Conservation (phyloP, 441 rosid genomes). For the Jatropha multifida region DNA sequence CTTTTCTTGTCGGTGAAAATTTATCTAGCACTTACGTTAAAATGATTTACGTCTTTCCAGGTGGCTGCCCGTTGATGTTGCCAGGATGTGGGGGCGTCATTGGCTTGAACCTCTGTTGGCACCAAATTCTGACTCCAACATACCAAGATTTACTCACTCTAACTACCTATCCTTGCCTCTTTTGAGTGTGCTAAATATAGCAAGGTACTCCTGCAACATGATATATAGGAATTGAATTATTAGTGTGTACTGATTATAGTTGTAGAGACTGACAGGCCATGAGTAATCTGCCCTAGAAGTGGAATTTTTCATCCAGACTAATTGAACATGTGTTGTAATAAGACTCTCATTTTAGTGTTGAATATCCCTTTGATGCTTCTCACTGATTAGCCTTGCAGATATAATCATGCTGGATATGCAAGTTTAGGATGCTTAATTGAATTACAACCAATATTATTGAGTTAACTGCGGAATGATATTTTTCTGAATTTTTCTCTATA, state of each 20-base stretch:
- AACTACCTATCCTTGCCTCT: conserved; percentile 85
- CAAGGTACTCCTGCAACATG: conserved; percentile 53
- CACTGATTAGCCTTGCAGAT: not conserved
- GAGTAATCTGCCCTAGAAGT: not conserved
- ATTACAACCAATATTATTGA: not conserved
- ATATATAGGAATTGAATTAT: not conserved
- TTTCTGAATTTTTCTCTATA: conserved; percentile 33
- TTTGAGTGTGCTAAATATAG: conserved; percentile 81
- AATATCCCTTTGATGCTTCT: not conserved
- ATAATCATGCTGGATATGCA: not conserved
- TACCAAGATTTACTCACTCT: conserved; percentile 81
- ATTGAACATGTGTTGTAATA: not conserved
- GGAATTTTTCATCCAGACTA: not conserved
- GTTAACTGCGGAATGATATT: conserved; percentile 6
- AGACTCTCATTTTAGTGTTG: not conserved
- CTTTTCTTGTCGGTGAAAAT: not conserved
- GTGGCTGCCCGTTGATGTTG: conserved; percentile 96
- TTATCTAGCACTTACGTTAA: not conserved
- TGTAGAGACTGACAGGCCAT: not conserved
- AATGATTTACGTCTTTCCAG: conserved; percentile 32
- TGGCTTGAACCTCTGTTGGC: conserved; percentile 90
- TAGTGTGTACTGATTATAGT: not conserved
- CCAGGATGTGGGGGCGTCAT: conserved; percentile 98
- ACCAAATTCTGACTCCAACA: conserved; percentile 58
- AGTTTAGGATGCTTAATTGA: not conserved